Evolutionary conservation across 2,329 filamentous ascomycete species (phyloP).

Genomic region (Apiospora sp.): DNA sequence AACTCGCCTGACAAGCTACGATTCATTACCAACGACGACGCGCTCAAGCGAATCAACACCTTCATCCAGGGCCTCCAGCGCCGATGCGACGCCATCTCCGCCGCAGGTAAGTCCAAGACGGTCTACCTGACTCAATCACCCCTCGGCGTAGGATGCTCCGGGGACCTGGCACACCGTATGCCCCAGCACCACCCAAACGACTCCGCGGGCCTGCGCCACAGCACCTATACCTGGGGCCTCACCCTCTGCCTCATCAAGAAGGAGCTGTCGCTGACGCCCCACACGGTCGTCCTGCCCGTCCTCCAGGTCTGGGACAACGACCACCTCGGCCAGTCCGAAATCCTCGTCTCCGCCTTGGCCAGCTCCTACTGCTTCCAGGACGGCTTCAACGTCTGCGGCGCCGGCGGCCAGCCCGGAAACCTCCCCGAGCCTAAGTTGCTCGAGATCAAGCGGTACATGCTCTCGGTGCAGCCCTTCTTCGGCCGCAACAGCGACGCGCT

Average conservation of each 20-base stretch:
- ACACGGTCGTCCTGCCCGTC: constrained; percentile 13
- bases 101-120: background rate
- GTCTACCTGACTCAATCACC: background rate
- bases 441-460: background rate
- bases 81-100: background rate
- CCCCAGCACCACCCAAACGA: constrained; percentile 22
- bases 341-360: constrained; percentile 23
- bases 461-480: constrained; percentile 1
- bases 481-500: constrained; percentile 1
- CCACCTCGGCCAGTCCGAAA: constrained; percentile 14
- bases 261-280: background rate
- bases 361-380: constrained; percentile 25
- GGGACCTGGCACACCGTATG: constrained; percentile 6
- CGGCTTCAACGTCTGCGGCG: constrained; percentile 25
- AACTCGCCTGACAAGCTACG: background rate
- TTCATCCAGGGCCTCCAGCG: background rate
- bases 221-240: constrained; percentile 23
- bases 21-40: background rate
- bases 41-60: background rate
- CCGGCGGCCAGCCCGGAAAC: constrained; percentile 1
- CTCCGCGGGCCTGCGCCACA: background rate
- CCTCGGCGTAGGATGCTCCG: constrained; percentile 24
- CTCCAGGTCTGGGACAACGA: constrained; percentile 21
- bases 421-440: background rate
- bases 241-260: constrained; percentile 20